phyloP scores from a whole-genome alignment of 306 rosid species.

The Lathyrus tuberosus region DNA sequence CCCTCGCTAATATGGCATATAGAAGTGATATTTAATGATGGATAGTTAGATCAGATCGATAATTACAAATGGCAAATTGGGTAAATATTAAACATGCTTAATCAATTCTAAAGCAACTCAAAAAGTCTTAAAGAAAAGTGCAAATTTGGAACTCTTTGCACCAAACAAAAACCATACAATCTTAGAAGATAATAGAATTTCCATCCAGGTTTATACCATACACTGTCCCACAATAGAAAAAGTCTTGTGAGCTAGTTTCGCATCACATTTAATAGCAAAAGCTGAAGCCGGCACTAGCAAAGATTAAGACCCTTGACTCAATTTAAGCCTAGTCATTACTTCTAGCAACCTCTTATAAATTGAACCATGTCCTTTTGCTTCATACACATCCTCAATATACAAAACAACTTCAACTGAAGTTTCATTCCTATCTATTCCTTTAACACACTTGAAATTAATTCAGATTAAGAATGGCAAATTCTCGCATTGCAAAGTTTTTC shows the following conservation, averaged over 20 bases:
- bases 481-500: no score
- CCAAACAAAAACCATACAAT: constrained; percentile 52
- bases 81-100: no score
- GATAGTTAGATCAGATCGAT: no score
- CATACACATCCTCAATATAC: constrained; percentile 36
- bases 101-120: not conserved
- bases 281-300: constrained; percentile 62
- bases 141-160: constrained; percentile 39
- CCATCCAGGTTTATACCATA: constrained; percentile 30
- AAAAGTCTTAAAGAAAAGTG: constrained; percentile 47
- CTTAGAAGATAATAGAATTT: constrained; percentile 36
- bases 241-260: constrained; percentile 17
- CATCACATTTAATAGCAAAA: constrained; percentile 31
- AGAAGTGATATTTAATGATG: not conserved
- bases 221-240: constrained; percentile 33
- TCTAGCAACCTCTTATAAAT: no score
- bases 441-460: not conserved
- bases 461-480: not conserved
- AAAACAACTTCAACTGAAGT: not conserved
- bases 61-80: no score
- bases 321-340: constrained; percentile 33
- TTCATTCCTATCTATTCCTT: not conserved
- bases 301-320: constrained; percentile 45
- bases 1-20: constrained; percentile 36
- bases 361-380: not conserved